Percentiles rank a stretch among this genome's conserved stretches.
Conservation (phyloP, 1,284 basidiomycete genomes). For the Meira nashicola region DNA sequence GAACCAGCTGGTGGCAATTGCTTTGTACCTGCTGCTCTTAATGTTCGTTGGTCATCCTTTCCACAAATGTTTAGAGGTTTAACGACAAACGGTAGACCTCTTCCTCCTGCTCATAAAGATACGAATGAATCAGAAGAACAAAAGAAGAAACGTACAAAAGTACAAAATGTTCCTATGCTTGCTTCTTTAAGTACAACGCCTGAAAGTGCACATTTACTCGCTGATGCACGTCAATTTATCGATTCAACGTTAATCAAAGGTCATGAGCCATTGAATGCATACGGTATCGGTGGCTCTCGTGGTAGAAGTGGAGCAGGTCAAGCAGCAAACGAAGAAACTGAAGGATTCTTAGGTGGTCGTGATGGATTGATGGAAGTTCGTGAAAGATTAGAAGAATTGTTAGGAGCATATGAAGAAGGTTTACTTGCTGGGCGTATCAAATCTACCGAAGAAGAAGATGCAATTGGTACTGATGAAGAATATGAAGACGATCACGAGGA, state of each 20-base stretch:
- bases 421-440: slow-evolving; percentile 7
- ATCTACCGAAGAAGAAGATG: slow-evolving; percentile 22
- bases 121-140: neutral
- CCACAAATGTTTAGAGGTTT: slow-evolving; percentile 1
- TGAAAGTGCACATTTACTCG: neutral
- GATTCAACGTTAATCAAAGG: slow-evolving; percentile 14
- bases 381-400: slow-evolving; percentile 37
- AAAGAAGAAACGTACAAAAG: neutral
- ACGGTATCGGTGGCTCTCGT: slow-evolving; percentile 25
- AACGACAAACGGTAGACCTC: slow-evolving; percentile 1
- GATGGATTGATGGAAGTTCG: slow-evolving; percentile 42
- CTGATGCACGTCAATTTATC: slow-evolving; percentile 1
- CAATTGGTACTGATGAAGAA: slow-evolving; percentile 38
- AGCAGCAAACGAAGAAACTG: slow-evolving; percentile 19
- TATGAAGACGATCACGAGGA: slow-evolving; percentile 27
- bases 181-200: slow-evolving; percentile 5
- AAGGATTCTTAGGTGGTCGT: slow-evolving; percentile 22
- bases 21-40: neutral
- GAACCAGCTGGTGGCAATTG: neutral
- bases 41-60: neutral
- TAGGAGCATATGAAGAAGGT: slow-evolving; percentile 32
- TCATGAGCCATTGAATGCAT: slow-evolving; percentile 29
- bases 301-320: slow-evolving; percentile 9
- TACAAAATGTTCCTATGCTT: slow-evolving; percentile 5
- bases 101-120: neutral